Conservation (phyloP, 2,329 filamentous ascomycete genomes). For the Apiospora arundinis region DNA sequence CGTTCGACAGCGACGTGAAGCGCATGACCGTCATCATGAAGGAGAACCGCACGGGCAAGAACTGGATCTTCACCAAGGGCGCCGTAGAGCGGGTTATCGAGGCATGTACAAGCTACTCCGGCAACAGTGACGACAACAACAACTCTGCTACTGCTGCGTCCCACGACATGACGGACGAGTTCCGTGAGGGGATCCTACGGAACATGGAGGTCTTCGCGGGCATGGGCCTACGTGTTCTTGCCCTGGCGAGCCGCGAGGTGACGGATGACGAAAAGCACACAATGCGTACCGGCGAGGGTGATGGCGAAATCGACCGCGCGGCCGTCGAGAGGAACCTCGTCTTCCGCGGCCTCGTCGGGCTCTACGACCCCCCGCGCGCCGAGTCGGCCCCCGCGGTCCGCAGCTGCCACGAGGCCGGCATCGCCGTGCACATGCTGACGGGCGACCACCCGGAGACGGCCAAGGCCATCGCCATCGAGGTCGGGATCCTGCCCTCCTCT, state of each 20-base stretch:
- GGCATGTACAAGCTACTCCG: conserved; percentile 57
- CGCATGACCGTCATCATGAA: conserved; percentile 75
- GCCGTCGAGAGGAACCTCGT: conserved; percentile 64
- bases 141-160: conserved; percentile 30
- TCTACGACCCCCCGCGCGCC: conserved; percentile 74
- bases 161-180: conserved; percentile 52
- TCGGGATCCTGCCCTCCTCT: conserved; percentile 60
- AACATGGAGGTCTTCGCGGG: conserved; percentile 69
- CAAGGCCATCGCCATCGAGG: conserved; percentile 65
- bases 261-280: conserved; percentile 52
- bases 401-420: conserved; percentile 66
- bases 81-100: conserved; percentile 72
- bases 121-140: conserved; percentile 42
- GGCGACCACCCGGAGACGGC: conserved; percentile 71
- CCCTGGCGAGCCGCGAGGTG: conserved; percentile 59
- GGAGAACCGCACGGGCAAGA: conserved; percentile 42
- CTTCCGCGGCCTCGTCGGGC: conserved; percentile 71
- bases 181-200: conserved; percentile 58
- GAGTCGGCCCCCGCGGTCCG: conserved; percentile 68
- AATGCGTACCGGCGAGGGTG: conserved; percentile 34
- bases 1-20: conserved; percentile 76
- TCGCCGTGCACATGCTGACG: conserved; percentile 72
- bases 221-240: conserved; percentile 67
- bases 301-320: conserved; percentile 55
- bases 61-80: conserved; percentile 61